These are phyloP conservation scores for Russula compacta DNA, from an alignment of 768 basidiomycete species.

Conservation along the genomic window DNA sequence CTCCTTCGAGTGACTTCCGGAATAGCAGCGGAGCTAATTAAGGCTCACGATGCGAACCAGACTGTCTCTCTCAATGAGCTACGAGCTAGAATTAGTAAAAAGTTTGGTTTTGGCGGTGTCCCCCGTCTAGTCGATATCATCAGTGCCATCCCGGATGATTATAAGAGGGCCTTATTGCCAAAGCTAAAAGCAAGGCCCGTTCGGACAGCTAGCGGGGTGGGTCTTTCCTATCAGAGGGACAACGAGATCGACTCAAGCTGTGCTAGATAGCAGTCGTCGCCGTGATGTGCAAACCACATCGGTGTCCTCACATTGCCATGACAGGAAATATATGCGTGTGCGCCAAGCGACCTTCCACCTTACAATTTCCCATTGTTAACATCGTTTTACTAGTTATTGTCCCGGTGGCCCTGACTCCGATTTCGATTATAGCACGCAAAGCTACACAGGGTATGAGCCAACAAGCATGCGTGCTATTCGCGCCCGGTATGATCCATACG, in stretches of 20 bases:
- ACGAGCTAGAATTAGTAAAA: slow-evolving; percentile 83
- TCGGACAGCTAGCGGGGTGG: slow-evolving; percentile 89
- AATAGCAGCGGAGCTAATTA: slow-evolving; percentile 90
- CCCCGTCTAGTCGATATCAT: slow-evolving; percentile 96
- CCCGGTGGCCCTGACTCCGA: slow-evolving; percentile 99
- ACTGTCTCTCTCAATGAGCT: slow-evolving; percentile 83
- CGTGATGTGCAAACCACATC: slow-evolving; percentile 99
- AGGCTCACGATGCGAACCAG: slow-evolving; percentile 68
- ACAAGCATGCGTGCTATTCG: slow-evolving; percentile 99
- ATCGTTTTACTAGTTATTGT: slow-evolving; percentile 58
- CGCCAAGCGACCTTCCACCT: slow-evolving; percentile 24
- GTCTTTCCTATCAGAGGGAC: slow-evolving; percentile 24
- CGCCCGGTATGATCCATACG: slow-evolving; percentile 93
- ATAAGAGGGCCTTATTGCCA: slow-evolving; percentile 84
- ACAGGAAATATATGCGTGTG: slow-evolving; percentile 99
- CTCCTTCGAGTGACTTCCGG: slow-evolving; percentile 88
- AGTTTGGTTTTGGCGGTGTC: slow-evolving; percentile 75
- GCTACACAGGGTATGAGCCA: slow-evolving; percentile 91
- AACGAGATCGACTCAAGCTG: background rate
- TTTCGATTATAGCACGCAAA: slow-evolving; percentile 98
- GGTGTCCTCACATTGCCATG: slow-evolving; percentile 99
- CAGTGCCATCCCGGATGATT: slow-evolving; percentile 95
- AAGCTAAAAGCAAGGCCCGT: slow-evolving; percentile 91
- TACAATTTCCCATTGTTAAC: background rate
- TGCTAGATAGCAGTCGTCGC: slow-evolving; percentile 92